Percentiles rank a stretch among this genome's conserved stretches.
phyloP scores from a whole-genome alignment of 305 asterid genomes.

The Plantago coronopus region DNA sequence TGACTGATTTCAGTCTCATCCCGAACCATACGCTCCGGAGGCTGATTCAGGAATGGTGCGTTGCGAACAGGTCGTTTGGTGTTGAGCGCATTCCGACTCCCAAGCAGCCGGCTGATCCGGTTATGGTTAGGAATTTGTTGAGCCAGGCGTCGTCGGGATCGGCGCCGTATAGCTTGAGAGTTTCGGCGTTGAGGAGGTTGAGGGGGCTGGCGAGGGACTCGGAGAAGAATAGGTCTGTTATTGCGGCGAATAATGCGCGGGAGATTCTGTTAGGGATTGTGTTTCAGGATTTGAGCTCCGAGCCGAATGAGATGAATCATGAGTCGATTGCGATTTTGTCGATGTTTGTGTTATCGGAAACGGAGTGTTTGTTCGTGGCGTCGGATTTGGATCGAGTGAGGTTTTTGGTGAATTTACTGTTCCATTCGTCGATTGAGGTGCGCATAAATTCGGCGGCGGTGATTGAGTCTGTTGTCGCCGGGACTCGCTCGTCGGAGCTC shows the following conservation, averaged over 20 bases:
- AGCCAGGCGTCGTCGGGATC: conserved; percentile 57
- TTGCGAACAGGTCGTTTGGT: conserved; percentile 70
- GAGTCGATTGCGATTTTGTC: conserved; percentile 65
- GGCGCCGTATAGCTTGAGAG: conserved; percentile 33
- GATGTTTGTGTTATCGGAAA: conserved; percentile 55
- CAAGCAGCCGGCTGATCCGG: conserved; percentile 90
- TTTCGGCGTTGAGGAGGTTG: conserved; percentile 62
- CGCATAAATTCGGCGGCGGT: conserved; percentile 84
- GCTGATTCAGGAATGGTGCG: conserved; percentile 96
- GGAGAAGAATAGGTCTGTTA: conserved; percentile 72
- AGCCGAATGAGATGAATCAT: conserved; percentile 52
- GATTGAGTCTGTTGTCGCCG: conserved; percentile 61
- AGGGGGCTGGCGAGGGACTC: conserved; percentile 80
- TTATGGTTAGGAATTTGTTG: conserved; percentile 55
- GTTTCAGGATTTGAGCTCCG: conserved; percentile 36
- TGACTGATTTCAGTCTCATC: conserved; percentile 73
- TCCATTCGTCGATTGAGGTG: conserved; percentile 74
- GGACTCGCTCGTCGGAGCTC: conserved; percentile 69
- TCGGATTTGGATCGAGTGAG: conserved; percentile 49
- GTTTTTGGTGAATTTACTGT: conserved; percentile 61
- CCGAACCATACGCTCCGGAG: conserved; percentile 94
- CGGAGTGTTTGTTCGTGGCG: conserved; percentile 60
- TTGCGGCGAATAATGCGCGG: conserved; percentile 47
- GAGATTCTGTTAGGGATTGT: conserved; percentile 48
- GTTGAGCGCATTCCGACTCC: conserved; percentile 91